Base-by-base conservation (phyloP, 371 early-diverging fungal species). In the Smittium culicis region DNA sequence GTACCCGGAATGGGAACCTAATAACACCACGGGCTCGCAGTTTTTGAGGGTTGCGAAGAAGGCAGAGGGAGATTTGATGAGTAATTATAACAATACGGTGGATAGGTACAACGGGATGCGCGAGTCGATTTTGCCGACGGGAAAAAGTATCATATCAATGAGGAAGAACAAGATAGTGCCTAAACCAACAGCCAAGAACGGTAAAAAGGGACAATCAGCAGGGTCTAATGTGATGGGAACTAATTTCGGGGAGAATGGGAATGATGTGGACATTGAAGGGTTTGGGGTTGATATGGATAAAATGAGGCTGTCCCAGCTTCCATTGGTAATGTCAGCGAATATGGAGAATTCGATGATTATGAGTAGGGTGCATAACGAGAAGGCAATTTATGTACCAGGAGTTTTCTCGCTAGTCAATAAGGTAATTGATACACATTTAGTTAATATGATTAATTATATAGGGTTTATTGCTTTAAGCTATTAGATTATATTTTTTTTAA, bases 1-100 rank as follows among this genome's bases (percentile, higher is more conserved):
- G 58, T 74, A 79, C 45, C 79, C 79, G 0, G 72, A 71, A 14
- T 79, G 79, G 79, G 69, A 71, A 60, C 79, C 79, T 35, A 68
- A 68, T 35, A 74, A 78, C 62, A 73, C 69, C 31, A 71, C 74
- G 0, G 76, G 67, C 1, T 72, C 73, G 31, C 61, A 70, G 28
- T 78, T 69, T 31, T 54, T 78, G 34, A 68, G 71, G 60, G 69
- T 73, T 20, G 78, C 77, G 1, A 68, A 77, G 73, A 67, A 68
- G n/a, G 78, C 77, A 0, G 77, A 77, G 69, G 69, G 69, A 59
- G 78, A 76, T 16, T 64, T 76, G 32, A 72, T 72, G 76, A 67
- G 72, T 31, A 74, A 68, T 67, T 68, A 67, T 30, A 64, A 68
- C 58, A 57, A 34, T 25, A 45, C 60, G 32, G 0, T 32, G 34